phyloP scores from a whole-genome alignment of 192 early-diverging fungal genomes.

The Backusella morwellensis region DNA sequence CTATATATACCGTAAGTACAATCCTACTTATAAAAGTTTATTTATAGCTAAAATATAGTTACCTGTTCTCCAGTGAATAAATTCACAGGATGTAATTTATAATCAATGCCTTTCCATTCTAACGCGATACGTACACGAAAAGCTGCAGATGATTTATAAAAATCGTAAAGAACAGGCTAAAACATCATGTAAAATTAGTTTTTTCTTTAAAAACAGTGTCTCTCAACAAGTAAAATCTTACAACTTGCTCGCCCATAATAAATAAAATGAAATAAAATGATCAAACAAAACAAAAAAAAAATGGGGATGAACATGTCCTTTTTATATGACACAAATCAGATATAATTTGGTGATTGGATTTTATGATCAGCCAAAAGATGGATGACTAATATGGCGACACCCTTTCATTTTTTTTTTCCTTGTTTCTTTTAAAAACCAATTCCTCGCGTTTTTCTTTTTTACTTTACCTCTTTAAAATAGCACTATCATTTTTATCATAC shows the following conservation, averaged over 20 bases:
- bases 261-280: background rate
- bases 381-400: background rate
- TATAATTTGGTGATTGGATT: background rate
- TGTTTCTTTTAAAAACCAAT: background rate
- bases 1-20: constrained; percentile 22
- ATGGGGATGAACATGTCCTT: background rate
- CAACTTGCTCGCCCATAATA: background rate
- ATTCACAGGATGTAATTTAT: constrained; percentile 64
- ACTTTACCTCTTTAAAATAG: background rate
- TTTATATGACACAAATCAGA: background rate
- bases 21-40: background rate
- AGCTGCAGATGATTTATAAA: constrained; percentile 73
- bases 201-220: background rate
- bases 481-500: background rate
- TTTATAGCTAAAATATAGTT: background rate
- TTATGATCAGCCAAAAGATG: background rate
- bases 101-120: constrained; percentile 73
- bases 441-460: background rate
- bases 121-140: constrained; percentile 78
- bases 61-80: constrained; percentile 80
- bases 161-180: constrained; percentile 59
- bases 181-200: background rate
- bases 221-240: background rate
- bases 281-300: background rate
- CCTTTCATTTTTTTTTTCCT: background rate